Evolutionary conservation across 2,329 filamentous ascomycete species (phyloP), one percentile per base, ranked within the genome.

Genomic region (Monilinia laxa): DNA sequence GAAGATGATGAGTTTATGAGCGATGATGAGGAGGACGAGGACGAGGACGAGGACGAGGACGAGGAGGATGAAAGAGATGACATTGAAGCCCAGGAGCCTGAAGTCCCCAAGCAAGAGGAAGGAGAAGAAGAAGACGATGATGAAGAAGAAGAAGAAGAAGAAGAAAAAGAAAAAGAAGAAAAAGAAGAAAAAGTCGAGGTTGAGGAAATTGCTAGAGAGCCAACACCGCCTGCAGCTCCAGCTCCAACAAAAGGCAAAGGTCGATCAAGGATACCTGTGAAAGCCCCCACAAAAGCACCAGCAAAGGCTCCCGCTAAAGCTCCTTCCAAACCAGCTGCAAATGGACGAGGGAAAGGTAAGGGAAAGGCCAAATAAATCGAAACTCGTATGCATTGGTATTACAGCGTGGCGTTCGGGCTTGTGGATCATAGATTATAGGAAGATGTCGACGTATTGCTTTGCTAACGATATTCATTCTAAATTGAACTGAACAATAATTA

Each of bases 1-100:
- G 90, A 93, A 45, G 89, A 91, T 64, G 90, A 93, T 57, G 88
- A 91, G 73, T 90, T 89, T 70, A 87, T 89, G 84, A 90, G 87
- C 72, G 84, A 85, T 62, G 85, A 88, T n/a, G 87, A 88, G 45
- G 83, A 84, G 16, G 79, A 80, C 7, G 77, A 80, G 35, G 70
- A 70, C 7, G 68, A 68, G 0, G 70, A 71, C 25, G 65, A 69
- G 0, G 64, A 70, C 16, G 68, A 65, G 16, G 62, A 67, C 11
- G 66, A 67, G 9, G 62, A 70, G 2, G 68, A 70, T 38, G 62
- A 68, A 28, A 68, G 70, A 5, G 66, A 66, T 23, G 65, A 63
- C 16, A 51, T 62, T 31, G 57, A 69, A 52, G 65, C 68, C 66
- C 23, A 73, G 73, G 23, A 72, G 73, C 57, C 45, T 35, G 28